phyloP scores from a whole-genome alignment of 345 rosid genomes.

The Eucalyptus melliodora region DNA sequence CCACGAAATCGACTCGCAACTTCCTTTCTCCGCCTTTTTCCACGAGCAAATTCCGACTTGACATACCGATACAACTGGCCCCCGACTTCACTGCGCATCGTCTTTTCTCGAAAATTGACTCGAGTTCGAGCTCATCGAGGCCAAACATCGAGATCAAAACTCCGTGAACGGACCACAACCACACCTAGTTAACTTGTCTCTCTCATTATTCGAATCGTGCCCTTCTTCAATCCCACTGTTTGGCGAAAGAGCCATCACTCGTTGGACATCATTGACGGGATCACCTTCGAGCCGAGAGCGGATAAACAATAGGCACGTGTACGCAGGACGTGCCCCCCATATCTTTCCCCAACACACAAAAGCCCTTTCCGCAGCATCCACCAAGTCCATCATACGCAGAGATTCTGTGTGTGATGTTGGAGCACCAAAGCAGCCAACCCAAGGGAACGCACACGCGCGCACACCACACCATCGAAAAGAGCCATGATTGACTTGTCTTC shows the following conservation, averaged over 20 bases:
- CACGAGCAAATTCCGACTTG: neutral
- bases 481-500: neutral
- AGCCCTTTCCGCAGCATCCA: neutral
- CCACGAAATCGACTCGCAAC: neutral
- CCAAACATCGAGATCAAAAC: neutral
- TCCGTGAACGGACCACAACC: neutral
- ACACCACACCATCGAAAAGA: neutral
- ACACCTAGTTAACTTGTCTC: neutral
- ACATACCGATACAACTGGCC: neutral
- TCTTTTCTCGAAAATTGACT: neutral
- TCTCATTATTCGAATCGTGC: neutral
- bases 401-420: neutral
- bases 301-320: neutral
- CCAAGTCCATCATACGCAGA: neutral
- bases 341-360: neutral
- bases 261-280: neutral
- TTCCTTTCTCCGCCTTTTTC: neutral
- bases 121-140: neutral
- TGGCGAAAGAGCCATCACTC: neutral
- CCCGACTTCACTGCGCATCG: neutral
- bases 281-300: neutral
- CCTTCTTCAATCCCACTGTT: neutral
- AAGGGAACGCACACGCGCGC: neutral
- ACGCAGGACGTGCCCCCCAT: neutral
- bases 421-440: slow-evolving; percentile 3